Evolutionary conservation across 2,329 filamentous ascomycete genomes (phyloP).

Genomic region (Colletotrichum orbiculare): DNA sequence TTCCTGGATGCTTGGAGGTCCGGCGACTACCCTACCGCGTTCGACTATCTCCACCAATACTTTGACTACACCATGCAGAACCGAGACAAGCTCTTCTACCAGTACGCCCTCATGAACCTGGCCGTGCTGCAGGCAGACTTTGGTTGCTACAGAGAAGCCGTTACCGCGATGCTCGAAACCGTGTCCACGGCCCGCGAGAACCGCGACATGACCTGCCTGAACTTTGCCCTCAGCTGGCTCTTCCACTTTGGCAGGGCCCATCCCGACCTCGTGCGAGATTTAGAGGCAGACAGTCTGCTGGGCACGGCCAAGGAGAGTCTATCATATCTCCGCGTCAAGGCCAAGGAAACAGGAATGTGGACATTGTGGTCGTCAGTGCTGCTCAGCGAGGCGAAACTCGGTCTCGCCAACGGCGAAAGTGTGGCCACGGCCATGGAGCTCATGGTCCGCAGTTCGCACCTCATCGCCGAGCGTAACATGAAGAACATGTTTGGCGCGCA

Average conservation of each 20-base stretch:
- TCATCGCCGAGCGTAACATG: constrained; percentile 82
- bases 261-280: constrained; percentile 76
- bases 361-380: constrained; percentile 84
- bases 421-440: constrained; percentile 75
- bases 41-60: constrained; percentile 92
- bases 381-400: constrained; percentile 85
- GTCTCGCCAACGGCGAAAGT: constrained; percentile 77
- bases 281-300: constrained; percentile 78
- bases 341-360: constrained; percentile 89
- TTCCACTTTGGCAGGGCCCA: constrained; percentile 93
- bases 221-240: constrained; percentile 95
- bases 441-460: constrained; percentile 83
- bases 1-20: constrained; percentile 94
- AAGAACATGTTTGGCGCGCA: constrained; percentile 79
- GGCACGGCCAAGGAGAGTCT: constrained; percentile 85
- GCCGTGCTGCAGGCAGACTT: constrained; percentile 96
- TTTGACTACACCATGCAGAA: constrained; percentile 97
- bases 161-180: constrained; percentile 94
- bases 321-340: constrained; percentile 84
- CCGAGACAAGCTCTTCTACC: constrained; percentile 86
- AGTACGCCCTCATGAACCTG: constrained; percentile 93
- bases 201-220: constrained; percentile 90
- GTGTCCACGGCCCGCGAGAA: constrained; percentile 96
- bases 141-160: constrained; percentile 87
- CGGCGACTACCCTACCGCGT: constrained; percentile 89